Conservation (phyloP, 1,139 yeast species). For the Pichia sp. region DNA sequence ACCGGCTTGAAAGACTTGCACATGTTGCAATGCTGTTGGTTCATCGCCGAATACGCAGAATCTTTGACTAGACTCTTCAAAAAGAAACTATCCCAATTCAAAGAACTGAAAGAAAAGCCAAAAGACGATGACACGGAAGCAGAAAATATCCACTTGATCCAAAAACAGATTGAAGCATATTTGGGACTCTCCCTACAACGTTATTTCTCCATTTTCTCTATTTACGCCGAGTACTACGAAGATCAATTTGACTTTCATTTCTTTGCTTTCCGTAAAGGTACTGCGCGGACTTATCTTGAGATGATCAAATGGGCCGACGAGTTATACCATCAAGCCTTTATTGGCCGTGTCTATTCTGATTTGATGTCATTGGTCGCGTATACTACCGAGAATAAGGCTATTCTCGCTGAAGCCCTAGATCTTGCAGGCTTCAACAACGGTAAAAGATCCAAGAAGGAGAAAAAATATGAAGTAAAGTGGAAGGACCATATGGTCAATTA, state of each 20-base stretch:
- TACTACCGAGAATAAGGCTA: slow-evolving; percentile 23
- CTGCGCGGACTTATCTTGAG: slow-evolving; percentile 75
- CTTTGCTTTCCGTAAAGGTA: slow-evolving; percentile 86
- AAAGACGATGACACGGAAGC: slow-evolving; percentile 17
- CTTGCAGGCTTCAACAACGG: slow-evolving; percentile 4
- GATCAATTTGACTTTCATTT: slow-evolving; percentile 96
- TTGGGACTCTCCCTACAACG: slow-evolving; percentile 80
- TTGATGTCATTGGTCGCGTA: slow-evolving; percentile 49
- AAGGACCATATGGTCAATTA: slow-evolving; percentile 37
- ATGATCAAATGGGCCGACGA: slow-evolving; percentile 79
- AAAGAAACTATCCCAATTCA: slow-evolving; percentile 19
- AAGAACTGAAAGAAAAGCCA: slow-evolving; percentile 4
- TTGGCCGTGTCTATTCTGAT: slow-evolving; percentile 64
- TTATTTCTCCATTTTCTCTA: slow-evolving; percentile 59
- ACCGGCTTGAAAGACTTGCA: slow-evolving; percentile 87
- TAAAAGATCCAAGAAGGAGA: slow-evolving; percentile 29
- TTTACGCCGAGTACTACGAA: slow-evolving; percentile 64
- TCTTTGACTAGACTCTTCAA: slow-evolving; percentile 53
- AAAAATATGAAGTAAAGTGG: slow-evolving; percentile 35
- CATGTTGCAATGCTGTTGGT: slow-evolving; percentile 90
- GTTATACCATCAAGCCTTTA: slow-evolving; percentile 65
- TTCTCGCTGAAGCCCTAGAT: slow-evolving; percentile 23
- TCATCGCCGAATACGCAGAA: slow-evolving; percentile 79
- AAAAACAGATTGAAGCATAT: slow-evolving; percentile 37
- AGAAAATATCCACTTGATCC: slow-evolving; percentile 26